Evolutionary conservation across 2,329 filamentous ascomycete genomes (phyloP), one percentile per base, ranked within the genome.

Genomic region (Coniosporium tulheliwenetii): DNA sequence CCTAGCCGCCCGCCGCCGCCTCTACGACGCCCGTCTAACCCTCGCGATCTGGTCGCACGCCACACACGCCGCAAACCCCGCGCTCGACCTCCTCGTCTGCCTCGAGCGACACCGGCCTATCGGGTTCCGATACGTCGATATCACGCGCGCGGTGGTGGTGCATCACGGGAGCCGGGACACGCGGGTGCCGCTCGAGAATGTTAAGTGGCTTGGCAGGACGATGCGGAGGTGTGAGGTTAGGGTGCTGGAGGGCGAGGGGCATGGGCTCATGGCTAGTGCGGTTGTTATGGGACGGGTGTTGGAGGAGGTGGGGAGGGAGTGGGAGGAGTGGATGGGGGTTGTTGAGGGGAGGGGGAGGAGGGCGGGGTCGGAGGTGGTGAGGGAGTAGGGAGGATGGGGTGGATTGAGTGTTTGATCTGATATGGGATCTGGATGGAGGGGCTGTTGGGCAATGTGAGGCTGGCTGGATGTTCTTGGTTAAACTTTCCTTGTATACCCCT

Each of bases 41-140:
- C 83, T 93, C 50, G 80, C 84, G 9, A 96, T 95, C 49, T 98
- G 91, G 91, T 81, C 89, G 44, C 71, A 93, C 13, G 86, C 91
- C 1, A 96, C 89, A 0, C 81, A 80, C 1, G 82, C 87, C 39
- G 86, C 87, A 2, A 96, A 98, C 55, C 91, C 91, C 0, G 89
- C 91, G 1, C 85, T 93, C 0, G 91, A 98, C 58, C 65, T 98
- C 13, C 68, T 98, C 1, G 83, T 95, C 5, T 98, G 91, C 55
- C 70, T 98, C 1, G 91, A 98, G 60, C 77, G 91, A 15, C 75
- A 84, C 26, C 85, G 93, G 52, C 79, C 83, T 0, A 94, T 98
- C 51, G 91, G 91, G 0, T 98, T 98, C 64, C 78, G 87, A 39
- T 98, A 98, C 55, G 89, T 94, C 13, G 91, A 98, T 56, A 94